These are phyloP conservation scores for Grigorovia yakushimaensis DNA, from an alignment of 805 yeast species.

Conservation along the genomic window DNA sequence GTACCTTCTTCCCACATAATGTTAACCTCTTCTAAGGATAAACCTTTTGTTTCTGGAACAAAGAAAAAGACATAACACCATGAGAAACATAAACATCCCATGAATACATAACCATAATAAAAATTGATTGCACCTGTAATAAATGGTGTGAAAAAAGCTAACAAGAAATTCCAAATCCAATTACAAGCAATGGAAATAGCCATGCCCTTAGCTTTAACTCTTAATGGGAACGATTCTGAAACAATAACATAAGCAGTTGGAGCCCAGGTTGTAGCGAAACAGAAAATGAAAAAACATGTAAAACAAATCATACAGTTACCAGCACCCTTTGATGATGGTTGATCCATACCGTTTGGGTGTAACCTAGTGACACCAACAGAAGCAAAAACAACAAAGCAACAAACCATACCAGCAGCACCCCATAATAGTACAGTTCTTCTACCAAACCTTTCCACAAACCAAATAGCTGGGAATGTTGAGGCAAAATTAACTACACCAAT, in stretches of 20 bases:
- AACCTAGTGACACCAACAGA: conserved; percentile 47
- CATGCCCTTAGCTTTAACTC: conserved; percentile 49
- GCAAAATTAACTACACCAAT: conserved; percentile 52
- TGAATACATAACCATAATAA: conserved; percentile 50
- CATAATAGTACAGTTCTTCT: conserved; percentile 38
- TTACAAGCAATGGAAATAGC: conserved; percentile 51
- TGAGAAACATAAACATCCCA: conserved; percentile 43
- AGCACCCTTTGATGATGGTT: conserved; percentile 43
- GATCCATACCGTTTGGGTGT: too few species aligned
- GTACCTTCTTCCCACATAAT: conserved; percentile 38
- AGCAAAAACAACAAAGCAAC: conserved; percentile 42
- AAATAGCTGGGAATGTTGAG: conserved; percentile 43
- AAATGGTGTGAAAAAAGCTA: conserved; percentile 60
- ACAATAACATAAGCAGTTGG: conserved; percentile 55
- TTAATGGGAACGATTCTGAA: conserved; percentile 61
- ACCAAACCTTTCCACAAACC: conserved; percentile 45
- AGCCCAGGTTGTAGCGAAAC: conserved; percentile 67
- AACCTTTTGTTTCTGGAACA: conserved; percentile 67
- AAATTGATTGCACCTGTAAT: conserved; percentile 52
- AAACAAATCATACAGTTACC: conserved; percentile 66
- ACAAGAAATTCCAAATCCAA: conserved; percentile 55
- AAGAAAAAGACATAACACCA: conserved; percentile 56
- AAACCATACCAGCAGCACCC: conserved; percentile 41
- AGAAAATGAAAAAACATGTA: conserved; percentile 59
- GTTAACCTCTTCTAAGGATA: conserved; percentile 67